These are phyloP conservation scores for Corynascus novoguineensis DNA, from an alignment of 495 filamentous ascomycete species.

Conservation along the genomic window DNA sequence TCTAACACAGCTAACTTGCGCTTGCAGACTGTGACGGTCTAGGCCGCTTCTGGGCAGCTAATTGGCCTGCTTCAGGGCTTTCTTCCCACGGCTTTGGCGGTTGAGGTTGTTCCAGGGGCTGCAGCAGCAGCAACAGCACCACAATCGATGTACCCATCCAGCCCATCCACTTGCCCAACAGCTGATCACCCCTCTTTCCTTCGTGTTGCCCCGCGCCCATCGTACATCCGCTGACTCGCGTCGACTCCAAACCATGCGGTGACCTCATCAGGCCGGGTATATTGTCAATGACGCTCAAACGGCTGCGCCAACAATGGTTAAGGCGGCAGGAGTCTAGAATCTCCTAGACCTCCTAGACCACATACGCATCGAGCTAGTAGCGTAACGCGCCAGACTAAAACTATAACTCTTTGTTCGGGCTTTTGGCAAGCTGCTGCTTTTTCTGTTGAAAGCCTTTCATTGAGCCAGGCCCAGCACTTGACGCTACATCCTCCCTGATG, in stretches of 20 bases:
- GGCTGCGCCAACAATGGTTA: neutral
- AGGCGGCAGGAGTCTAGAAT: neutral
- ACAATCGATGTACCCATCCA: too few species aligned
- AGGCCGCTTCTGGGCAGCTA: neutral
- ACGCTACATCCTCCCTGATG: neutral
- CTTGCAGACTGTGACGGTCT: conserved; percentile 9
- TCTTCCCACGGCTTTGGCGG: neutral
- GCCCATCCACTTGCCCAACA: neutral
- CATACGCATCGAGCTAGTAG: too few species aligned
- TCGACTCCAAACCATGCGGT: neutral
- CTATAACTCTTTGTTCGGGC: too few species aligned
- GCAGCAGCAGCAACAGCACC: neutral
- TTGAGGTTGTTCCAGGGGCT: neutral
- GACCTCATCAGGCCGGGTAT: conserved; percentile 6
- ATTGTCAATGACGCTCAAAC: conserved; percentile 1
- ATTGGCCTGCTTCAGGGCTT: neutral
- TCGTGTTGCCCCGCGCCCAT: neutral
- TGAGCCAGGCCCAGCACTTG: neutral
- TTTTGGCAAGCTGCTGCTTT: too few species aligned
- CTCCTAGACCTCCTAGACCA: neutral
- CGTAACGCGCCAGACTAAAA: too few species aligned
- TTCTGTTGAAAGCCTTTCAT: too few species aligned
- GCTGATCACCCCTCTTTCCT: neutral
- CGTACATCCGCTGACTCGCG: neutral
- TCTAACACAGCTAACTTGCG: conserved; percentile 14